Base-by-base conservation (phyloP, 768 basidiomycete genomes). In the Kwoniella mangroviensis region DNA sequence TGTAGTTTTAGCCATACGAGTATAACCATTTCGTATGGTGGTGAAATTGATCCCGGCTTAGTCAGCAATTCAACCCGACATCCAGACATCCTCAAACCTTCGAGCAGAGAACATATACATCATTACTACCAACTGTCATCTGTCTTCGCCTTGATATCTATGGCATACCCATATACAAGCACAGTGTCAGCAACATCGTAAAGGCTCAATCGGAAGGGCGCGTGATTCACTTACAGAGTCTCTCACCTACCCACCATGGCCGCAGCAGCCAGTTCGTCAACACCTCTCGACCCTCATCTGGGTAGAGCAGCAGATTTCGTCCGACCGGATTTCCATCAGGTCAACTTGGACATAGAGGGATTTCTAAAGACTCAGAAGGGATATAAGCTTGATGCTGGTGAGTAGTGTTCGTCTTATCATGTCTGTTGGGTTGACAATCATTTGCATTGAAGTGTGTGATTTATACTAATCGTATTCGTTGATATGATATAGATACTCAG, bases 251-350 rank as follows among this genome's bases (percentile, higher is more conserved):
- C 13, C 51, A 65, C 12, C 15, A 75, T 73, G 68, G 69, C 71
- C n/a, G 74, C 74, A 11, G 75, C 68, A 15, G 67, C 75, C 13
- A 52, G 68, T 4, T 60, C 55, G 7, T 63, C 74, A 28, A 59
- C 63, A 54, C 60, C 68, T 6, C 42, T 70, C 34, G 70, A 71
- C 58, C 69, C 74, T 12, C 41, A 69, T 17, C 65, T 78, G 7
- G 77, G 79, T 21, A 49, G 73, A 64, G 78, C 77, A 41, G 75
- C 77, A 43, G 84, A 85, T 75, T 80, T 93, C 70, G 86, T 98
- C 58, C 84, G 89, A 73, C 94, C 94, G 1, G 94, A 96, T 79
- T 95, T 97, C 80, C 94, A 97, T 83, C 95, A 98, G 83, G 92
- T 94, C 72, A 92, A 92, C 82, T 90, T 97, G 67, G 85, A 88